Percentiles rank a stretch among this genome's conserved stretches.
Conservation (phyloP, 148 eudicot genomes). For the Camellia granthamiana region DNA sequence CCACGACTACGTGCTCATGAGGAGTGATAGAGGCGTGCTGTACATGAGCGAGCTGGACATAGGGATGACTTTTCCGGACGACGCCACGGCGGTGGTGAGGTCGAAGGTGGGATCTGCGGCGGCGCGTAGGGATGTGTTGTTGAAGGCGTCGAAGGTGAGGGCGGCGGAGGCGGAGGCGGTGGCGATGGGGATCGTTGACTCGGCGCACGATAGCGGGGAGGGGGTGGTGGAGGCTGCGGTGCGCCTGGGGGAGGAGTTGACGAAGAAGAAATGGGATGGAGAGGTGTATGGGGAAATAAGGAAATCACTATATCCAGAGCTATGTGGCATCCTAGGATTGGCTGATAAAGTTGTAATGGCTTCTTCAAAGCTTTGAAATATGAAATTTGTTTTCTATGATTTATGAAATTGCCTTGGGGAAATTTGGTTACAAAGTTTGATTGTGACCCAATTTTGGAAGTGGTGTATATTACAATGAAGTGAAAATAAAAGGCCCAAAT, state of each 20-base stretch:
- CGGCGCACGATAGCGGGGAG: slow-evolving; percentile 33
- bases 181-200: slow-evolving; percentile 43
- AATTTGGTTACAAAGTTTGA: too few species aligned
- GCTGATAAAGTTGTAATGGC: background rate
- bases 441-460: background rate
- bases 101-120: slow-evolving; percentile 35
- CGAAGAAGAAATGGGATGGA: slow-evolving; percentile 37
- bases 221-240: slow-evolving; percentile 34
- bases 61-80: slow-evolving; percentile 54
- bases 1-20: slow-evolving; percentile 47
- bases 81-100: slow-evolving; percentile 38
- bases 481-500: too few species aligned
- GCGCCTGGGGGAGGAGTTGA: slow-evolving; percentile 35
- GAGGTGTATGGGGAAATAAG: slow-evolving; percentile 41
- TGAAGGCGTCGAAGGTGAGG: slow-evolving; percentile 37
- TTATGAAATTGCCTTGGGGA: background rate
- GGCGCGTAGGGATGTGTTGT: slow-evolving; percentile 35
- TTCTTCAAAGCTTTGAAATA: slow-evolving; percentile 25
- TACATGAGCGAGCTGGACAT: slow-evolving; percentile 58
- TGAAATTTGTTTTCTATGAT: background rate
- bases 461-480: too few species aligned
- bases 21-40: slow-evolving; percentile 27
- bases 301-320: slow-evolving; percentile 40
- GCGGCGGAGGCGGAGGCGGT: slow-evolving; percentile 42
- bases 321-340: slow-evolving; percentile 38